Evolutionary conservation across 208 protist genomes (phyloP), one percentile per base, ranked within the genome.

Genomic region (Leishmania tarentolae): DNA sequence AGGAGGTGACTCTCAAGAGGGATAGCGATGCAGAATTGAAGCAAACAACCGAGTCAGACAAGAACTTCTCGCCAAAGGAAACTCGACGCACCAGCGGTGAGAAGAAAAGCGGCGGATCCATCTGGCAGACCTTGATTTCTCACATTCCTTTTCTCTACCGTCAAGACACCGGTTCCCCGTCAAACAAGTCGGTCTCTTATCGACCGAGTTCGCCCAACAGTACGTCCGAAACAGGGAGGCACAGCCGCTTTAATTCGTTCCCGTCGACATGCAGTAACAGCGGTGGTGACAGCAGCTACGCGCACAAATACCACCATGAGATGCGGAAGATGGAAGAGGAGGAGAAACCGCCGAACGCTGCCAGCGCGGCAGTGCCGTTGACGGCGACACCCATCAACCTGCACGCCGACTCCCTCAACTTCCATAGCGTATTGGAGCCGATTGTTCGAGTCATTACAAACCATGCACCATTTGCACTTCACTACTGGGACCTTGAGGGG

Each of bases 401-500:
- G 3, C 83, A 82, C 75, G 17, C 52, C 0, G 82, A 83, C 59
- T 77, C 77, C 66, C 68, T 94, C 57, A 89, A 95, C 80, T 89
- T 91, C 56, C 90, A 94, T 74, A 79, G 73, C 19, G 72, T 93
- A n/a, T 80, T 95, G 35, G 7, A 80, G 65, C 90, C 92, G n/a
- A 95, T 95, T 40, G 53, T 91, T 37, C 72, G 65, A 6, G 72
- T 82, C 40, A 76, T 95, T 15, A 76, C 81, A 24, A 75, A 85
- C 65, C 80, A 91, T 68, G 78, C 89, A 21, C 83, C 87, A 11
- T 87, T 88, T 28, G 85, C 81, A 42, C 88, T 96, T 56, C 92
- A 96, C 74, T 92, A 94, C 84, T 93, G 88, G 83, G 92, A 96
- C 80, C 87, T 89, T 15, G 75, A 87, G 35, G 92, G 91, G 7